Conservation (phyloP, 2,329 filamentous ascomycete species). For the Fusarium burgessii region DNA sequence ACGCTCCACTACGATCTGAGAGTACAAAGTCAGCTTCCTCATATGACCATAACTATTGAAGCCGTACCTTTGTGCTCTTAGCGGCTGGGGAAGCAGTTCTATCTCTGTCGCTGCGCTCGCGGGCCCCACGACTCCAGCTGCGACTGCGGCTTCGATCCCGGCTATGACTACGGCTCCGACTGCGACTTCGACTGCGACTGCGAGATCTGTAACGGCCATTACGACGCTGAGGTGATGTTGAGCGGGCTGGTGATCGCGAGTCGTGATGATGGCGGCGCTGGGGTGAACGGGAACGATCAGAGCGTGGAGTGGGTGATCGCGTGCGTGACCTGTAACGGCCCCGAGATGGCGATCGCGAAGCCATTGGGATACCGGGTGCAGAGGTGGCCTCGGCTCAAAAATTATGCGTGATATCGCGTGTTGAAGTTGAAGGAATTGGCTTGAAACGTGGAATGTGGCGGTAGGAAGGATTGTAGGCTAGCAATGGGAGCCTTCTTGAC, state of each 20-base stretch:
- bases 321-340: slow-evolving; percentile 51
- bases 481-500: slow-evolving; percentile 27
- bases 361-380: slow-evolving; percentile 39
- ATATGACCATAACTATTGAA: neutral
- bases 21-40: slow-evolving; percentile 19
- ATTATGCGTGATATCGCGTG: slow-evolving; percentile 18
- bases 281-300: slow-evolving; percentile 51
- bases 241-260: slow-evolving; percentile 52
- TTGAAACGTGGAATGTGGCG: slow-evolving; percentile 19
- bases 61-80: slow-evolving; percentile 65
- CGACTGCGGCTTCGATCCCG: slow-evolving; percentile 3
- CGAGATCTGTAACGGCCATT: slow-evolving; percentile 50
- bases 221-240: slow-evolving; percentile 49
- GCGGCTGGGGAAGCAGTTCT: slow-evolving; percentile 54
- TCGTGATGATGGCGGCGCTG: slow-evolving; percentile 48
- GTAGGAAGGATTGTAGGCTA: slow-evolving; percentile 8
- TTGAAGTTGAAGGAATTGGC: slow-evolving; percentile 8
- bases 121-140: slow-evolving; percentile 48
- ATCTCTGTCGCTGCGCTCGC: slow-evolving; percentile 53
- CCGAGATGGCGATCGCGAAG: slow-evolving; percentile 50
- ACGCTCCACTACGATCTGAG: slow-evolving; percentile 92
- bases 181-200: slow-evolving; percentile 42
- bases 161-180: slow-evolving; percentile 42
- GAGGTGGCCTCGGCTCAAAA: slow-evolving; percentile 1
- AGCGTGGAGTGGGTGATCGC: slow-evolving; percentile 52